phyloP scores from a whole-genome alignment of 2,329 filamentous ascomycete genomes.

The Scedosporium aurantiacum region DNA sequence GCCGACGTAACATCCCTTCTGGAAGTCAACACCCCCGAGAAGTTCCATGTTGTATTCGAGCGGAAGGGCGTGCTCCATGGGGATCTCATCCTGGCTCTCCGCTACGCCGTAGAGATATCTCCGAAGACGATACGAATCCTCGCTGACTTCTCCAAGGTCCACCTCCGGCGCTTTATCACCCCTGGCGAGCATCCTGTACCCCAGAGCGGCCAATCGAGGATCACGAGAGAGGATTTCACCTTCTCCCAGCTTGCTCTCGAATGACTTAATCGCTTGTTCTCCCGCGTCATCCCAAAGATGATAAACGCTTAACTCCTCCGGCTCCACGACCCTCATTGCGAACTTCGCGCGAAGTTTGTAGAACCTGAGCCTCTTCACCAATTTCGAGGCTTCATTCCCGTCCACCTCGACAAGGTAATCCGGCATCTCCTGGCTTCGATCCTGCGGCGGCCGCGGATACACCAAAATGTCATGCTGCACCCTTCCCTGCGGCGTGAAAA shows the following conservation, averaged over 20 bases:
- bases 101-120: constrained; percentile 72
- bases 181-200: constrained; percentile 32
- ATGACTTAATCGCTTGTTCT: constrained; percentile 1
- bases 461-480: constrained; percentile 85
- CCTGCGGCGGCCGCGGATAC: constrained; percentile 46
- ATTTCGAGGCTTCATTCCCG: constrained; percentile 44
- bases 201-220: constrained; percentile 43
- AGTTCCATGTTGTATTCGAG: constrained; percentile 85
- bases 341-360: constrained; percentile 83
- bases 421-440: constrained; percentile 11
- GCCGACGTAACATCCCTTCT: constrained; percentile 93
- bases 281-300: constrained; percentile 56
- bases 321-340: constrained; percentile 51
- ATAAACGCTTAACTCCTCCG: constrained; percentile 59
- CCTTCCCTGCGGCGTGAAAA: constrained; percentile 75
- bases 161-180: constrained; percentile 20
- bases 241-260: neutral
- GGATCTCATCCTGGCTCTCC: constrained; percentile 74
- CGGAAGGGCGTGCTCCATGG: constrained; percentile 60
- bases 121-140: constrained; percentile 59
- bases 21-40: constrained; percentile 78
- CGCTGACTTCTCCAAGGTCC: constrained; percentile 34
- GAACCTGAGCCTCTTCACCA: constrained; percentile 66
- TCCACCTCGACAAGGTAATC: constrained; percentile 72
- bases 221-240: constrained; percentile 33